Evolutionary conservation across 2,329 filamentous ascomycete genomes (phyloP), one percentile per base, ranked within the genome.

Genomic region (Calonectria honghensis): DNA sequence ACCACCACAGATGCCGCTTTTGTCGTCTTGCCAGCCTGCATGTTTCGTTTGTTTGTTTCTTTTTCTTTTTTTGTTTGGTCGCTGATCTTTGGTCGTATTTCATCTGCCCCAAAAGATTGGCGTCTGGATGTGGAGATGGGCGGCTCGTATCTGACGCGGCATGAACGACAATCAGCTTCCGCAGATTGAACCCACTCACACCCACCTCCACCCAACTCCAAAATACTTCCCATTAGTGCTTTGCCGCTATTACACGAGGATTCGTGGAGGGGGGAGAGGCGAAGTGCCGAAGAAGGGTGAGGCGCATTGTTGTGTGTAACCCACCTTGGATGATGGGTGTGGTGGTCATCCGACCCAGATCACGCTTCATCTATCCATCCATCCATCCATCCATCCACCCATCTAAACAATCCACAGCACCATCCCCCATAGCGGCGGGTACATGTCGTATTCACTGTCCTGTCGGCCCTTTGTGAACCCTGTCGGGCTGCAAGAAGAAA

Each of bases 111-210:
- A 24, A 63, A 29, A 29, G 37, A 63, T 63, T 63, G 57, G 57
- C 57, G 18, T 29, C 32, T 27, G 37, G 16, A 41, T 63, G 57
- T 63, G 57, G 57, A 63, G 57, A 63, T 37, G 10, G 9, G 57
- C 37, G 24, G 57, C 37, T 63, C 57, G 57, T 63, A 63, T 63
- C 57, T 63, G 35, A 63, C n/a, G 57, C 57, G 57, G 57, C 57
- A 45, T 63, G 57, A 41, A 37, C 54, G 32, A 59, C 54, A 37
- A 37, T 39, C 20, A 14, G 20, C n/a, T 0, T 59, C 31, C 10
- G 16, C 35, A 63, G 37, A 63, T 63, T 41, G 35, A 27, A 9
- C 29, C 9, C 29, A 9, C 13, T 32, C n/a, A 4, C 54, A 5
- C n/a, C 32, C n/a, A n/a, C 35, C 6, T 9, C 35, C n/a, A 13